A percentile compares a stretch with the other conserved stretches of the same genome.
phyloP scores from a whole-genome alignment of 2,329 filamentous ascomycete genomes.

The Clarireedia monteithiana region DNA sequence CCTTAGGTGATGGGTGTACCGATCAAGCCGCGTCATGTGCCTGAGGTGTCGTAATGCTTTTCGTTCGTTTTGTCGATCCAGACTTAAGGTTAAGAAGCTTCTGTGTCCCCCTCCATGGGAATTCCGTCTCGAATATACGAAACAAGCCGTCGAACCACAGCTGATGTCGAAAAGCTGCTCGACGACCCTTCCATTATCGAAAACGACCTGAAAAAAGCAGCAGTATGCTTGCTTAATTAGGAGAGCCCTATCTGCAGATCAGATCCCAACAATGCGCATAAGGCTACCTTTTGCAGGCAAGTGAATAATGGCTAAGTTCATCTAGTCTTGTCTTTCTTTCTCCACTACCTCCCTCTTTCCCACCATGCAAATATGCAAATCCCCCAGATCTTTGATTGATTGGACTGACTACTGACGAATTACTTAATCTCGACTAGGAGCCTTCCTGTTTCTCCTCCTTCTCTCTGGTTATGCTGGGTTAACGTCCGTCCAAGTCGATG shows the following conservation, averaged over 20 bases:
- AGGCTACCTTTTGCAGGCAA: constrained; percentile 81
- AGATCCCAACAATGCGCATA: constrained; percentile 59
- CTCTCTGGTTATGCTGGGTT: constrained; percentile 75
- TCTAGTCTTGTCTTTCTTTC: constrained; percentile 6
- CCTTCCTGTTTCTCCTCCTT: constrained; percentile 63
- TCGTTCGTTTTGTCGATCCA: no score
- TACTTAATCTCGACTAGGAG: constrained; percentile 39
- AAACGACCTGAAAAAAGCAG: not conserved
- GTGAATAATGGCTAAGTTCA: constrained; percentile 22
- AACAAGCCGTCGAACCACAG: no score
- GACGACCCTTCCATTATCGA: no score
- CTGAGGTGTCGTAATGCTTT: no score
- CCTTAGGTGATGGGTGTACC: no score
- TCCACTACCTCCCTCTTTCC: not conserved
- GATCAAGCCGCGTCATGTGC: no score
- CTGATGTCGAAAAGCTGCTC: no score
- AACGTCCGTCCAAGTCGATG: constrained; percentile 48
- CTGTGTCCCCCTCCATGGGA: no score
- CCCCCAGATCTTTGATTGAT: not conserved
- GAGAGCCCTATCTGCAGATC: not conserved
- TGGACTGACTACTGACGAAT: constrained; percentile 11
- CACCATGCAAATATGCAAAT: not conserved
- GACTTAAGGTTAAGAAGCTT: no score
- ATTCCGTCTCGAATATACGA: not conserved
- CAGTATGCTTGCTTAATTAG: constrained; percentile 1